Evolutionary conservation across 1,284 basidiomycete species (phyloP), one percentile per base, ranked within the genome.

Genomic region (Cystobasidium sp.): DNA sequence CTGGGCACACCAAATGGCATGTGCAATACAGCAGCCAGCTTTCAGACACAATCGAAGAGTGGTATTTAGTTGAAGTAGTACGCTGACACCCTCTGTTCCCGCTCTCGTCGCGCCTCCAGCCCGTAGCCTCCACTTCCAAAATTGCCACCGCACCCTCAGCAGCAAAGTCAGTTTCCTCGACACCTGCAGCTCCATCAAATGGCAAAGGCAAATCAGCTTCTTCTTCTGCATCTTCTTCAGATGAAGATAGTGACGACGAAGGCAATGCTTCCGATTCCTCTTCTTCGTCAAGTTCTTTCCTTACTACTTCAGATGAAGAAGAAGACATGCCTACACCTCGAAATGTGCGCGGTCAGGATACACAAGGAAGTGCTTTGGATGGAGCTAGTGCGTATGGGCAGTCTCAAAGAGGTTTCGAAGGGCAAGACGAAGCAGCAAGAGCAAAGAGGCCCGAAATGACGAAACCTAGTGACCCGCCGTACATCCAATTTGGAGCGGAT

Each of bases 281-380:
- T 2, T 70, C 61, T 6, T 72, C 68, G 4, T 70, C 68, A 18
- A 62, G 62, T 41, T 73, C 63, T 6, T 73, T 66, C 22, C 41
- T 66, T 20, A 55, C 63, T 41, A 56, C 62, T 39, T 73, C 70
- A 18, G 70, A 73, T 16, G 69, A 72, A 44, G 70, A 73, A 65
- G 66, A 68, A 44, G 66, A 46, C 9, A 41, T 52, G 24, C 31
- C 62, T n/a, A 44, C 47, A 3, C 37, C 62, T 49, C 52, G 46
- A 5, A 18, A 14, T 22, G 10, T 31, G 24, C 70, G 56, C 22
- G 16, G 22, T 1, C 64, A 67, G 12, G 4, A 24, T 9, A 41
- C 41, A 39, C 63, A 66, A 39, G 49, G 49, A n/a, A 67, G 47
- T 16, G 39, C 31, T 53, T 24, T 41, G 46, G 64, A 55, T 61